phyloP scores from a whole-genome alignment of 371 early-diverging fungal species.

The Mortierella sp. region DNA sequence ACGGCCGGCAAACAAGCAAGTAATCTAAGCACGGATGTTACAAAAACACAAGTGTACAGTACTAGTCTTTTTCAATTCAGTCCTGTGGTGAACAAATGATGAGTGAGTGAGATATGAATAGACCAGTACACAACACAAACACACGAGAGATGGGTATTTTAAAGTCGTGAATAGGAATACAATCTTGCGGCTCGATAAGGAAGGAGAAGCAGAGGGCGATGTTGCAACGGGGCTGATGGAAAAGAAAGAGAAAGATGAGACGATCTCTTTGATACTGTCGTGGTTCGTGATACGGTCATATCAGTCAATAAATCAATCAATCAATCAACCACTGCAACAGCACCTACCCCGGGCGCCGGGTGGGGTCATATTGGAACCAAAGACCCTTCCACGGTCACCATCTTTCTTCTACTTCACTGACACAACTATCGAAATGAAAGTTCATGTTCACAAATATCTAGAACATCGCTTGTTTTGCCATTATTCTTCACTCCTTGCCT shows the following conservation, averaged over 20 bases:
- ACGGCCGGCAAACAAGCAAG: not conserved
- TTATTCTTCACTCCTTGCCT: not conserved
- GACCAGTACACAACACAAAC: no score
- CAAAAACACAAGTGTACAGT: no score
- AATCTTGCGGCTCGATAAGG: not conserved
- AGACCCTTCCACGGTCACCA: not conserved
- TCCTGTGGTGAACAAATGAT: no score
- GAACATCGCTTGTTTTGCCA: not conserved
- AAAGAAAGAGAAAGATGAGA: not conserved
- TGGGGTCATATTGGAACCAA: not conserved
- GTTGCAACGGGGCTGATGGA: not conserved
- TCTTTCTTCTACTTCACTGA: not conserved
- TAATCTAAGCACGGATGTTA: not conserved
- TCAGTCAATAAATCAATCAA: no score
- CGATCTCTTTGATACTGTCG: not conserved
- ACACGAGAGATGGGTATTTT: not conserved
- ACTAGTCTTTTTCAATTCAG: no score
- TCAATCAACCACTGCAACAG: not conserved
- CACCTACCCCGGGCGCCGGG: not conserved
- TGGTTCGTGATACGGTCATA: no score
- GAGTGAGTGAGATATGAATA: not conserved
- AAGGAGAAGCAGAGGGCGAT: not conserved
- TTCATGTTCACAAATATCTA: not conserved
- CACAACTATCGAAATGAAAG: not conserved
- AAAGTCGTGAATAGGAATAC: no score